phyloP scores from a whole-genome alignment of 2,329 filamentous ascomycete species.

The Hymenoscyphus fraxineus region DNA sequence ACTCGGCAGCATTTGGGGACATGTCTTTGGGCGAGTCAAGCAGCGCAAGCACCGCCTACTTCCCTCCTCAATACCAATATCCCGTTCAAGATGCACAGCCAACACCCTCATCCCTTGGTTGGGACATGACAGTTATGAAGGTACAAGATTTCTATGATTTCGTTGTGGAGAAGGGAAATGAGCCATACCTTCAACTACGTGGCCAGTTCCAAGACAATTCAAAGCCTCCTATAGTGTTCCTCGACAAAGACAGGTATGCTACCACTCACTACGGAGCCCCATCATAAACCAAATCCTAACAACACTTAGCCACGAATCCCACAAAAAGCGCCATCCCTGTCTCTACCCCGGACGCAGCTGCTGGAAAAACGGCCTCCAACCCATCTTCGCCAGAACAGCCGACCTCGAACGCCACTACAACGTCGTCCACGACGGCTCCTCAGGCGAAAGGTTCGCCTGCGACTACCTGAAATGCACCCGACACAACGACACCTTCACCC shows the following conservation, averaged over 20 bases:
- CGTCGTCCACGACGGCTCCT: conserved; percentile 30
- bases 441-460: conserved; percentile 30
- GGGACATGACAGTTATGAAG: conserved; percentile 5
- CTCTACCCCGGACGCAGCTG: conserved; percentile 23
- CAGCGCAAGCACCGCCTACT: not conserved
- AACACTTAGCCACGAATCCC: not conserved
- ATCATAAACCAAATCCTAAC: not conserved
- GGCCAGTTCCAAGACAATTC: not conserved
- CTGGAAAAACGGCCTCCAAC: conserved; percentile 9
- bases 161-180: conserved; percentile 5
- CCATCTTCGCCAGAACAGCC: conserved; percentile 32
- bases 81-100: not conserved
- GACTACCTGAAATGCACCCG: conserved; percentile 32
- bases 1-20: not conserved
- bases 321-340: conserved; percentile 18
- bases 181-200: conserved; percentile 6
- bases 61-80: not conserved
- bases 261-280: not conserved
- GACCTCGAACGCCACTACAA: conserved; percentile 38
- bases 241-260: conserved; percentile 11
- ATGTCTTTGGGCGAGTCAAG: not conserved
- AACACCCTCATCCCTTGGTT: conserved; percentile 10
- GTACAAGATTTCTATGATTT: conserved; percentile 8
- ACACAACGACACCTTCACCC: conserved; percentile 38
- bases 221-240: conserved; percentile 1